A percentile compares a stretch with the other conserved stretches of the same genome.
Conservation (phyloP, 805 yeast genomes). For the Cyberlindnera amylophila region DNA sequence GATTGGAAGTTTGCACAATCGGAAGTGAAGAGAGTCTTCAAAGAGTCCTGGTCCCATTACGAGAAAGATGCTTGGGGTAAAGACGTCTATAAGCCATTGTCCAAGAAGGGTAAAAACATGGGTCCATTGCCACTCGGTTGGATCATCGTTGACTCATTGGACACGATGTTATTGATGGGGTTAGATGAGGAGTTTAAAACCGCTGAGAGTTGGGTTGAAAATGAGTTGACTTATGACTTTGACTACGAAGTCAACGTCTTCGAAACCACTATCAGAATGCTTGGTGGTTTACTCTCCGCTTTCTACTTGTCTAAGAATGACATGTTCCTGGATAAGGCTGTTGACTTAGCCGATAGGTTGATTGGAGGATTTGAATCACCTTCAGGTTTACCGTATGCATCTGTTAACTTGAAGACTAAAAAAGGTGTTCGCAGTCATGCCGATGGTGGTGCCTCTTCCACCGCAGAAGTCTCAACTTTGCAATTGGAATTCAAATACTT, state of each 20-base stretch:
- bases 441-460: conserved; percentile 76
- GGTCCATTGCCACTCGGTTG: conserved; percentile 83
- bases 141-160: conserved; percentile 87
- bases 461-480: conserved; percentile 85
- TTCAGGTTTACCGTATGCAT: conserved; percentile 74
- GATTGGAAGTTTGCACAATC: conserved; percentile 45
- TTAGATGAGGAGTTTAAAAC: conserved; percentile 53
- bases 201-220: conserved; percentile 72
- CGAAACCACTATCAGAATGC: conserved; percentile 92
- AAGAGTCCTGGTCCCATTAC: conserved; percentile 76
- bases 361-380: conserved; percentile 62
- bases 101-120: conserved; percentile 64
- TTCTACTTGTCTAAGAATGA: conserved; percentile 67
- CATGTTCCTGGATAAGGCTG: conserved; percentile 72
- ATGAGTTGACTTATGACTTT: conserved; percentile 65
- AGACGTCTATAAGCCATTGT: conserved; percentile 73
- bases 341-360: conserved; percentile 70
- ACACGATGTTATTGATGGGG: conserved; percentile 73
- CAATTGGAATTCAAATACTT: conserved; percentile 86
- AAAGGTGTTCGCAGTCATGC: conserved; percentile 57
- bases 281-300: conserved; percentile 89
- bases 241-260: conserved; percentile 77
- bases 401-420: conserved; percentile 67
- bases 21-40: conserved; percentile 61
- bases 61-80: conserved; percentile 77